Conservation (phyloP, 1,139 yeast genomes). For the Sugiyamaella neomexicana region DNA sequence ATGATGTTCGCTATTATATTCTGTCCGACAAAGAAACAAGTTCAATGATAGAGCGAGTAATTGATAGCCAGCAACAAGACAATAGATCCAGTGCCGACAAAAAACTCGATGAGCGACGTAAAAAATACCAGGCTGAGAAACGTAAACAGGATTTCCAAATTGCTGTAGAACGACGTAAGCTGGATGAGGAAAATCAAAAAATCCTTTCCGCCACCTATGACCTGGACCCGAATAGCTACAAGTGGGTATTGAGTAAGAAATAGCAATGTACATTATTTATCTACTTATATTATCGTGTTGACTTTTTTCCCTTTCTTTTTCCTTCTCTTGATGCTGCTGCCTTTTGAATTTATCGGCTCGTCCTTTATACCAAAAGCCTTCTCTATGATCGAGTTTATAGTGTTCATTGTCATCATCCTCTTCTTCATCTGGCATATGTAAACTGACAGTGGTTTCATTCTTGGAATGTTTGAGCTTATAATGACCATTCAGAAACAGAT, state of each 20-base stretch:
- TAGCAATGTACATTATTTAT: background rate
- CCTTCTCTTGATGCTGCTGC: slow-evolving; percentile 9
- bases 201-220: slow-evolving; percentile 19
- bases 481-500: slow-evolving; percentile 55
- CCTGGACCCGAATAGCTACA: slow-evolving; percentile 15
- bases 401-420: slow-evolving; percentile 31
- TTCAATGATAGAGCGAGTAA: background rate
- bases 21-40: slow-evolving; percentile 7
- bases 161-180: slow-evolving; percentile 8
- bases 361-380: slow-evolving; percentile 28
- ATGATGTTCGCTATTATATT: slow-evolving; percentile 14
- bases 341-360: slow-evolving; percentile 22
- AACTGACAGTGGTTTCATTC: slow-evolving; percentile 25
- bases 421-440: slow-evolving; percentile 31
- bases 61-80: background rate
- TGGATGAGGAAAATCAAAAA: slow-evolving; percentile 10
- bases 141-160: slow-evolving; percentile 1
- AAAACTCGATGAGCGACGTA: slow-evolving; percentile 1
- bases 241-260: background rate
- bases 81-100: background rate
- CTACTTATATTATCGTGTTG: background rate
- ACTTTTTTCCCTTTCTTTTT: background rate
- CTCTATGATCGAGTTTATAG: slow-evolving; percentile 27
- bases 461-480: slow-evolving; percentile 28
- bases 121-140: background rate